These are phyloP conservation scores for Oryza punctata DNA, from an alignment of 176 grass and related monocot genomes.

Conservation along the genomic window DNA sequence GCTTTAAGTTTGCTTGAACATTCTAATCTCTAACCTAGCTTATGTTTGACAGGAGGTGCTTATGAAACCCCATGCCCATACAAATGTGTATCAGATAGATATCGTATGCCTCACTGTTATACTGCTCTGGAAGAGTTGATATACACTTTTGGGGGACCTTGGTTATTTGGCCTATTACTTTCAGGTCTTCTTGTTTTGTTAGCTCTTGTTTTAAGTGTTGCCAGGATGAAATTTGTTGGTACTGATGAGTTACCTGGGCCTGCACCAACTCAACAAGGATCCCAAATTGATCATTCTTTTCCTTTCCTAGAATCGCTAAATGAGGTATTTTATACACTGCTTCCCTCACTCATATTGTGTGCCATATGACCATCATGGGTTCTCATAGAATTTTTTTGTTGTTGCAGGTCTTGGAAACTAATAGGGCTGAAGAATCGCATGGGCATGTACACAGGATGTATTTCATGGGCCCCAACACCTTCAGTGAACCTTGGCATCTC, in stretches of 20 bases:
- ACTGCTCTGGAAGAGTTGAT: slow-evolving; percentile 96
- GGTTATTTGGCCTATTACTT: slow-evolving; percentile 98
- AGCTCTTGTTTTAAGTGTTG: slow-evolving; percentile 98
- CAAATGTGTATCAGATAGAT: slow-evolving; percentile 92
- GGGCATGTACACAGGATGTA: slow-evolving; percentile 97
- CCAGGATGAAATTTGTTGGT: slow-evolving; percentile 98
- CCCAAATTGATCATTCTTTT: slow-evolving; percentile 98
- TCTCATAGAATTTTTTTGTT: slow-evolving; percentile 39
- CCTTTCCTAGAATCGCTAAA: slow-evolving; percentile 99
- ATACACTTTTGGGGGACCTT: slow-evolving; percentile 98
- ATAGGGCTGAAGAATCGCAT: slow-evolving; percentile 93
- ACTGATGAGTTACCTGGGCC: slow-evolving; percentile 96
- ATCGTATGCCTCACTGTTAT: slow-evolving; percentile 99
- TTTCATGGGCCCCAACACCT: slow-evolving; percentile 99
- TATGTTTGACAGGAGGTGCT: slow-evolving; percentile 69
- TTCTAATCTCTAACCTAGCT: slow-evolving; percentile 21
- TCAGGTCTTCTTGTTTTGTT: slow-evolving; percentile 92
- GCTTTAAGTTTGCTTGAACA: slow-evolving; percentile 19
- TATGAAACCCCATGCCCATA: slow-evolving; percentile 91
- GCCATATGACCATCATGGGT: not conserved
- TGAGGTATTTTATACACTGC: slow-evolving; percentile 60
- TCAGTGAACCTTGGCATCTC: slow-evolving; percentile 98
- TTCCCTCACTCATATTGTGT: slow-evolving; percentile 18
- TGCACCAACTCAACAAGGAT: slow-evolving; percentile 93
- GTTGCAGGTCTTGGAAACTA: slow-evolving; percentile 93